A percentile compares a stretch with the other conserved stretches of the same genome.
Evolutionary conservation across 2,329 filamentous ascomycete species (phyloP).

Genomic region (Aspergillus sp.): DNA sequence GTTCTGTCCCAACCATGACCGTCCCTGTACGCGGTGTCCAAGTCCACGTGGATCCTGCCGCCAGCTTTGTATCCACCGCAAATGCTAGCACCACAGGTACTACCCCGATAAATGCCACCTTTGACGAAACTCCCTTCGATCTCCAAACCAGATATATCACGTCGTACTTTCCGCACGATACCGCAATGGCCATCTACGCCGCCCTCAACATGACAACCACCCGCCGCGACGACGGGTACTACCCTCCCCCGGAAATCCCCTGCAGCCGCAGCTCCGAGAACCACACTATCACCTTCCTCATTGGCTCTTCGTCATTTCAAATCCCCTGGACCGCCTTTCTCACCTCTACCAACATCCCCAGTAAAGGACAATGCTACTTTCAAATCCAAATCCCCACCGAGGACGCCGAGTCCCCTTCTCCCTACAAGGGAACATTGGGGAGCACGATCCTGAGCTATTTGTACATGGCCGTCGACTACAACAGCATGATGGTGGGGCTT

Average conservation of each 20-base stretch:
- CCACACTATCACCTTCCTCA: conserved; percentile 9
- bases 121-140: background rate
- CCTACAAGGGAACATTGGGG: background rate
- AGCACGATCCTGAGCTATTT: conserved; percentile 3
- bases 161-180: conserved; percentile 4
- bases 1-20: conserved; percentile 1
- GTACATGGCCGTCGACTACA: conserved; percentile 13
- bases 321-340: conserved; percentile 11
- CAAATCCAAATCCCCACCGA: background rate
- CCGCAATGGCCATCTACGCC: conserved; percentile 6
- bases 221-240: background rate
- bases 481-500: conserved; percentile 9
- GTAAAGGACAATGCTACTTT: background rate
- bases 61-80: background rate
- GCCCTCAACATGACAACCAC: conserved; percentile 7
- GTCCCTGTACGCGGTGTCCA: conserved; percentile 4
- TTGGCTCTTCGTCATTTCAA: conserved; percentile 3
- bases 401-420: background rate
- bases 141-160: conserved; percentile 1
- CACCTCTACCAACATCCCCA: background rate
- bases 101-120: conserved; percentile 2
- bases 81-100: background rate
- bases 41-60: conserved; percentile 4
- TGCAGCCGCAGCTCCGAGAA: conserved; percentile 8
- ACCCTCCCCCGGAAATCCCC: background rate